Percentiles rank a stretch among this genome's conserved stretches.
Evolutionary conservation across 2,329 filamentous ascomycete species (phyloP).

Genomic region (Ascochyta koolunga): DNA sequence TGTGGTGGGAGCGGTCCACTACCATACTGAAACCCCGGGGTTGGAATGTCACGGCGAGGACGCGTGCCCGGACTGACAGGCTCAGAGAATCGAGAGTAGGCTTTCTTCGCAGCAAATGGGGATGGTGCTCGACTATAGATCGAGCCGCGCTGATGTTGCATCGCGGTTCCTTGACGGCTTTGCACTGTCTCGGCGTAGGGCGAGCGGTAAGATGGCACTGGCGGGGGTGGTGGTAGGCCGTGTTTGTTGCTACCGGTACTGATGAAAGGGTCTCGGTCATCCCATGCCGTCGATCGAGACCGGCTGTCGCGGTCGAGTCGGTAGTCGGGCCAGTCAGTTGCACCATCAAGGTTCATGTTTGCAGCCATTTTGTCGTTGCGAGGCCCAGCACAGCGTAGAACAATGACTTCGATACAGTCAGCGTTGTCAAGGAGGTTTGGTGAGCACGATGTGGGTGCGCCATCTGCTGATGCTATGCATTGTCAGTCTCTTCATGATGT

Average conservation of each 20-base stretch:
- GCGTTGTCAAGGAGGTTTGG: slow-evolving; percentile 47
- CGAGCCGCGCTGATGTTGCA: not conserved
- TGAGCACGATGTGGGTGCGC: slow-evolving; percentile 38
- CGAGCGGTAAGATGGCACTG: slow-evolving; percentile 12
- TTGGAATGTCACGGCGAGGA: slow-evolving; percentile 8
- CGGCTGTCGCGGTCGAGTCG: slow-evolving; percentile 22
- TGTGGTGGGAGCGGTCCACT: slow-evolving; percentile 31
- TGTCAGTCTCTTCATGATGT: slow-evolving; percentile 20
- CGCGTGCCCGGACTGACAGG: slow-evolving; percentile 18
- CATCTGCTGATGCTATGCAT: slow-evolving; percentile 45
- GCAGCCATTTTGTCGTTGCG: slow-evolving; percentile 26
- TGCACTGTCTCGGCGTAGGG: slow-evolving; percentile 19
- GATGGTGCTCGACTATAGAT: not conserved
- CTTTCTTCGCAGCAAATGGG: not conserved
- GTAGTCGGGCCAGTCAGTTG: slow-evolving; percentile 25
- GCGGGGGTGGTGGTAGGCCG: slow-evolving; percentile 15
- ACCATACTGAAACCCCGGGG: slow-evolving; percentile 33
- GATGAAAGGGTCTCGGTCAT: slow-evolving; percentile 22
- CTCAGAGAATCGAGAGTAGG: slow-evolving; percentile 14
- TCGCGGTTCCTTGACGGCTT: not conserved
- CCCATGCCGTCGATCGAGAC: slow-evolving; percentile 17
- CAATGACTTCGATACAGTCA: slow-evolving; percentile 56
- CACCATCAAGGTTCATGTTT: slow-evolving; percentile 39
- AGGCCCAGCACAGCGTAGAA: slow-evolving; percentile 50
- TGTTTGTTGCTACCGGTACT: not conserved